Evolutionary conservation across 805 yeast genomes (phyloP), one percentile per base, ranked within the genome.

Genomic region (Yamadazyma laniorum): DNA sequence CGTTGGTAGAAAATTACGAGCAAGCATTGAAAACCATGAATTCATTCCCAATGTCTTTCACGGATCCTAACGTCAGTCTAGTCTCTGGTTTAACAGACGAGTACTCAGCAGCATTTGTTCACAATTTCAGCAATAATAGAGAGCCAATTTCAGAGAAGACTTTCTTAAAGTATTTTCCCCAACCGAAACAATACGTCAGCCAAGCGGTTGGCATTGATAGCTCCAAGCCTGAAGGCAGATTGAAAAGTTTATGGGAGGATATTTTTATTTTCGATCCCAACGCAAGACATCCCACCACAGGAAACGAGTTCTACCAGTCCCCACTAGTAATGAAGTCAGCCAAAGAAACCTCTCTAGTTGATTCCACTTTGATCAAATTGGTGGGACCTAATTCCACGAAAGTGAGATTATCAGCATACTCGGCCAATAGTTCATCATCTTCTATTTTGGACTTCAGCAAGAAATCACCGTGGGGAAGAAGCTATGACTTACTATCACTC

Each of bases 11-110:
- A 34, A 78, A 85, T 51, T 77, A 68, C 47, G 65, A 67, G 27
- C 68, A 65, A 43, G 95, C 95, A 0, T 61, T 88, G 28, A 53
- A 78, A 27, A 72, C 90, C 0, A 64, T 87, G 45, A 88, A 88
- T 54, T 76, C 88, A 1, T 74, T 87, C 32, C 95, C 95, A 6
- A 51, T 69, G 71, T 3, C 57, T 59, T 43, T 65, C 58, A 42
- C 69, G 64, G 34, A 64, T 57, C 45, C 86, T 3, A 44, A 35
- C 6, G 35, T 29, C 7, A 52, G 49, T 27, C 29, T 42, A 9
- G 52, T 54, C 3, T 45, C 51, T 7, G 65, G 62, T 2, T 35
- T 57, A 11, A 45, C 49, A 17, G 70, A 63, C 45, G 45, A 52
- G 18, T 61, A 42, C 41, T 45, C 51, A 3, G 33, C 47, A 2